phyloP scores from a whole-genome alignment of 2,329 filamentous ascomycete species.

The Fusarium nelsonii region DNA sequence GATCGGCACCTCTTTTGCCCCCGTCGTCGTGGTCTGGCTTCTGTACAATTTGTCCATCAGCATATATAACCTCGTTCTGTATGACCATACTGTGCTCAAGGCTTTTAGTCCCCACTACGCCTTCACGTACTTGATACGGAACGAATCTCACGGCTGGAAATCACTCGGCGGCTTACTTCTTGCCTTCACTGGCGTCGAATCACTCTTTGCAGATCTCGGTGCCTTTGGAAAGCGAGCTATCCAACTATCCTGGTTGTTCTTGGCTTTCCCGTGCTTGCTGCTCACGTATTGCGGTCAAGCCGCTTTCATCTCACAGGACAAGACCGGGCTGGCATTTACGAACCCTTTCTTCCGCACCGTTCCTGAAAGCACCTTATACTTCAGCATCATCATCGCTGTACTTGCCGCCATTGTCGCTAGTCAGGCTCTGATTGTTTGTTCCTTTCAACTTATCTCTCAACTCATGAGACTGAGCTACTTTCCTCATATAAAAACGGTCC shows the following conservation, averaged over 20 bases:
- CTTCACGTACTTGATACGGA: slow-evolving; percentile 70
- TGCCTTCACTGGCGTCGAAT: slow-evolving; percentile 83
- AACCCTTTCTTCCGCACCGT: slow-evolving; percentile 82
- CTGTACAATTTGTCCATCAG: slow-evolving; percentile 72
- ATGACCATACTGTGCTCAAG: slow-evolving; percentile 66
- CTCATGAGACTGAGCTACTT: slow-evolving; percentile 80
- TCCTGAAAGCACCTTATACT: slow-evolving; percentile 76
- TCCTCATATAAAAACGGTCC: slow-evolving; percentile 79
- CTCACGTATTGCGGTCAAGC: slow-evolving; percentile 80
- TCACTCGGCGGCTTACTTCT: slow-evolving; percentile 78
- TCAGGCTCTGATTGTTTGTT: slow-evolving; percentile 82
- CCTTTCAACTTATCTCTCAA: slow-evolving; percentile 77
- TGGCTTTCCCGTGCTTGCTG: slow-evolving; percentile 74
- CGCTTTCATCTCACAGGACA: slow-evolving; percentile 73
- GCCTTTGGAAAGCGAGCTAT: slow-evolving; percentile 78
- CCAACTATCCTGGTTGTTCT: slow-evolving; percentile 78
- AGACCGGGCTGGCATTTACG: slow-evolving; percentile 56
- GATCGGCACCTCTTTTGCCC: slow-evolving; percentile 72
- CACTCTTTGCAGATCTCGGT: slow-evolving; percentile 81
- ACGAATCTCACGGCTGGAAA: slow-evolving; percentile 71
- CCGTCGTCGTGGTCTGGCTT: slow-evolving; percentile 76
- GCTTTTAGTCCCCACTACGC: slow-evolving; percentile 71
- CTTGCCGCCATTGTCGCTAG: slow-evolving; percentile 80
- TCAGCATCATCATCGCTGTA: slow-evolving; percentile 75
- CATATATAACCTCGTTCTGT: slow-evolving; percentile 69